Percentiles rank a stretch among this genome's conserved stretches.
These are phyloP conservation scores for Monosporozyma solicola DNA, from an alignment of 805 yeast genomes.

Conservation along the genomic window DNA sequence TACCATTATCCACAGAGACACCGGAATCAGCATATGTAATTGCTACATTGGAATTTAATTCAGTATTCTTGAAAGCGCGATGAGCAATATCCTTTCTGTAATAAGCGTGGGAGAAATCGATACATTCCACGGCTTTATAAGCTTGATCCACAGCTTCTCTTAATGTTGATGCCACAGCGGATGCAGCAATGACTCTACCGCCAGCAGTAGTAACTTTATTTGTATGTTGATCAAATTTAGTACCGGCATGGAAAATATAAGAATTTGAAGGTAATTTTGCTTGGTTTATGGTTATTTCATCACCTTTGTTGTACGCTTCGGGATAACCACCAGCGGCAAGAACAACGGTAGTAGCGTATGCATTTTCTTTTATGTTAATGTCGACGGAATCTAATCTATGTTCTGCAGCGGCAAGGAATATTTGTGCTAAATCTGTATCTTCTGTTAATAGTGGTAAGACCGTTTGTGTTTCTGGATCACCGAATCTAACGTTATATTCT, in stretches of 20 bases:
- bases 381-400: slow-evolving; percentile 82
- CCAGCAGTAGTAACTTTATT: slow-evolving; percentile 76
- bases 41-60: slow-evolving; percentile 13
- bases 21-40: slow-evolving; percentile 94
- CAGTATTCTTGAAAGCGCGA: slow-evolving; percentile 69
- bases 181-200: slow-evolving; percentile 93
- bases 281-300: slow-evolving; percentile 52
- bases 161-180: slow-evolving; percentile 71
- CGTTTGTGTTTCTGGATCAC: slow-evolving; percentile 98
- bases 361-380: slow-evolving; percentile 42
- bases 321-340: slow-evolving; percentile 98
- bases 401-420: slow-evolving; percentile 89
- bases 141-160: slow-evolving; percentile 79
- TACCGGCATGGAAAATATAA: slow-evolving; percentile 93
- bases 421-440: slow-evolving; percentile 86
- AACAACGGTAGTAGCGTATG: slow-evolving; percentile 84
- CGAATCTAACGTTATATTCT: slow-evolving; percentile 96
- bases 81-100: slow-evolving; percentile 92
- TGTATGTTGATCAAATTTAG: slow-evolving; percentile 38
- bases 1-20: slow-evolving; percentile 95
- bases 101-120: slow-evolving; percentile 66
- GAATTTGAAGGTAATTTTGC: slow-evolving; percentile 34
- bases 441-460: slow-evolving; percentile 77
- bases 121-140: slow-evolving; percentile 72
- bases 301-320: slow-evolving; percentile 76